phyloP scores from a whole-genome alignment of 1,284 basidiomycete species.

The Cystobasidium sp. region DNA sequence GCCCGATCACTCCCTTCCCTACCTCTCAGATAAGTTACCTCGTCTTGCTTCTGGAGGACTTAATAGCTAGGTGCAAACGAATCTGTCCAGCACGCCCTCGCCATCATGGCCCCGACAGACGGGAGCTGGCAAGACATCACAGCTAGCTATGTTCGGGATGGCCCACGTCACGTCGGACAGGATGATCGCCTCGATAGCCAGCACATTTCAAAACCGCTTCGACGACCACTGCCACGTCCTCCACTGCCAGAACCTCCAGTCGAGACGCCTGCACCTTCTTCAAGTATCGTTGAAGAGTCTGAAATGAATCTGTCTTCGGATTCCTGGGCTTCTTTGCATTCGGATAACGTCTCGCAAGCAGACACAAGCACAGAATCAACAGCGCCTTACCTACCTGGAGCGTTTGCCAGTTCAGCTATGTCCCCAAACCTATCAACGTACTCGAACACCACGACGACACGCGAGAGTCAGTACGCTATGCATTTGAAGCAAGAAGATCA shows the following conservation, averaged over 20 bases:
- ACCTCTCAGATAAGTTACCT: too few species aligned
- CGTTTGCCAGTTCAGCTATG: background rate
- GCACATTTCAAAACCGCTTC: background rate
- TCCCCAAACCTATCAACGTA: background rate
- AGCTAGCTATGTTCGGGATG: conserved; percentile 3
- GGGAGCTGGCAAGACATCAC: conserved; percentile 29
- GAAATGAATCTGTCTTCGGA: conserved; percentile 14
- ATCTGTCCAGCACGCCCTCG: background rate
- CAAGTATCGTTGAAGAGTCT: conserved; percentile 2
- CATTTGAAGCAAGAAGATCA: background rate
- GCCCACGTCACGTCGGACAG: conserved; percentile 2
- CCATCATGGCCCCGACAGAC: background rate
- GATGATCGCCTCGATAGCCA: background rate
- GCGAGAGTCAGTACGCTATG: background rate
- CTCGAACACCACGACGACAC: background rate
- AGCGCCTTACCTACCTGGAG: conserved; percentile 1
- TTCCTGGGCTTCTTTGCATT: conserved; percentile 13
- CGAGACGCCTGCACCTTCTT: background rate
- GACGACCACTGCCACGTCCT: conserved; percentile 6
- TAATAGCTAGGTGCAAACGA: background rate
- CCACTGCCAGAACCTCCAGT: background rate
- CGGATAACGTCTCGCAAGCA: conserved; percentile 2
- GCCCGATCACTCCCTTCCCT: too few species aligned
- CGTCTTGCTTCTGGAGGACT: too few species aligned
- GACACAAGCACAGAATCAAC: conserved; percentile 10